phyloP scores from a whole-genome alignment of 306 rosid species.

The Leucaena leucocephala region DNA sequence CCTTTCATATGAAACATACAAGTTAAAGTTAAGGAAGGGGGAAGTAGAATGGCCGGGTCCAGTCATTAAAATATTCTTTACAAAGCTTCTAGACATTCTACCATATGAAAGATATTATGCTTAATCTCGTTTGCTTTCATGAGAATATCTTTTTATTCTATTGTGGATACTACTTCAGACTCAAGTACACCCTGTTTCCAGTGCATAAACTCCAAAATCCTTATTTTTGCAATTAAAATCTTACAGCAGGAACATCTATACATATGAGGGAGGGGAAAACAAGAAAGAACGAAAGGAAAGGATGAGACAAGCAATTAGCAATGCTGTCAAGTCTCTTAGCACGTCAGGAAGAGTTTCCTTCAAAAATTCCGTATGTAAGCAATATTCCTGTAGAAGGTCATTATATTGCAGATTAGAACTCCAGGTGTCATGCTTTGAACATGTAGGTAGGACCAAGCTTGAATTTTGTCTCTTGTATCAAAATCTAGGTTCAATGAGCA shows the following conservation, averaged over 20 bases:
- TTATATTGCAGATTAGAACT: neutral
- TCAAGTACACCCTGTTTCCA: constrained; percentile 19
- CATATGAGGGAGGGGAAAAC: neutral
- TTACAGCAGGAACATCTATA: neutral
- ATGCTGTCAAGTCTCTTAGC: neutral
- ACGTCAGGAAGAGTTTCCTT: neutral
- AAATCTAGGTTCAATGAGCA: neutral
- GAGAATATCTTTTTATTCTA: constrained; percentile 10
- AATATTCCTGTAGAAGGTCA: neutral
- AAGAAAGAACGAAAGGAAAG: neutral
- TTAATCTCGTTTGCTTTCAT: constrained; percentile 12
- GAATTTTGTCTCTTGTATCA: neutral
- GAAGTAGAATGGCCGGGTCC: neutral
- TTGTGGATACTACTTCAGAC: constrained; percentile 10
- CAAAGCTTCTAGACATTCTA: constrained; percentile 25
- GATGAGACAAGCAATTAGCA: constrained; percentile 4
- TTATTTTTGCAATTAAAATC: neutral
- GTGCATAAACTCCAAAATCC: neutral
- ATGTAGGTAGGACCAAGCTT: neutral
- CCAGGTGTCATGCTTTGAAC: neutral
- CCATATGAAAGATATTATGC: constrained; percentile 24
- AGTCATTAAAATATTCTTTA: constrained; percentile 23
- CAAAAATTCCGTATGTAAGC: neutral
- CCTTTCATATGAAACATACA: constrained; percentile 60
- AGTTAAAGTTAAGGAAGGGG: constrained; percentile 34